Evolutionary conservation across 768 basidiomycete genomes (phyloP), one percentile per base, ranked within the genome.

Genomic region (Mycena albidolilacea): DNA sequence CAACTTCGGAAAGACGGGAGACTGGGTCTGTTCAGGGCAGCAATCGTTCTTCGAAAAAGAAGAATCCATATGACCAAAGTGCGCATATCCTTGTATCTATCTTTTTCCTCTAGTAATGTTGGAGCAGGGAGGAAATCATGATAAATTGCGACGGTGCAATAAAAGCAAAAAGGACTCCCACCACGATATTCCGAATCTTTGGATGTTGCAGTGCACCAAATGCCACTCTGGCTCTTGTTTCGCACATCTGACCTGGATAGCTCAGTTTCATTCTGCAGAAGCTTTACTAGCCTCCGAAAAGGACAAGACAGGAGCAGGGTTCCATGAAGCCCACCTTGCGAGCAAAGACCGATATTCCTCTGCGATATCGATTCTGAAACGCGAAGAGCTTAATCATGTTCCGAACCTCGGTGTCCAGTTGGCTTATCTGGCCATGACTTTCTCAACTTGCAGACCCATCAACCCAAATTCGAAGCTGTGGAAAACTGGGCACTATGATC

Each of bases 401-500:
- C 84, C 77, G 64, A 84, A 81, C 58, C 76, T 70, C 69, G 74
- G 52, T 72, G 81, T 77, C 76, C 81, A 86, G 60, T 84, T 91
- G 38, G 82, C 82, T 7, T 78, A 88, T 55, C 81, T 87, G 23
- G 90, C 93, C 11, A 78, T 83, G 65, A 82, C 81, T 23, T 93
- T 88, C 74, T 76, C 73, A 10, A 80, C 80, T 44, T 91, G 90
- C 77, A 85, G 82, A 54, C 88, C 92, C 2, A 67, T 87, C 17
- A 86, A 87, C 72, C 46, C 69, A 2, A 60, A 68, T 19, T 52
- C 74, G 10, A 75, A 80, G 9, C 80, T 80, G 41, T 82, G 86
- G n/a, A 80, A 78, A 54, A 79, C 80, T 23, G 93, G 93, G 5
- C 94, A 90, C 88, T 94, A 94, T 75, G 93, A 95, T 55, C 38